phyloP scores from a whole-genome alignment of 2,329 filamentous ascomycete species.

The Fusarium papillatum region DNA sequence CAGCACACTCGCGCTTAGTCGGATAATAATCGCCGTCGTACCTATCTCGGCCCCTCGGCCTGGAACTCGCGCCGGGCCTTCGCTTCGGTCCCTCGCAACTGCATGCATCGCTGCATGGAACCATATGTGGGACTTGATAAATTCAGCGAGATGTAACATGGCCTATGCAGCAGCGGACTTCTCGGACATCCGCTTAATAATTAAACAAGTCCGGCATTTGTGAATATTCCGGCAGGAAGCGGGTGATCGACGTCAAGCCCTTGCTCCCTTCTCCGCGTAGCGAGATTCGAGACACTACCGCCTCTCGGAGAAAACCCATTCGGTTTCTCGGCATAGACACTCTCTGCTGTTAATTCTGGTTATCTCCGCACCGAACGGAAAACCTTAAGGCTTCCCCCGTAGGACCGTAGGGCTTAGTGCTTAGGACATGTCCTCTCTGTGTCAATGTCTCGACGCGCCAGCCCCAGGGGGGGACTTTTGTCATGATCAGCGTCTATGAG shows the following conservation, averaged over 20 bases:
- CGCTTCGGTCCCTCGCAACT: slow-evolving; percentile 20
- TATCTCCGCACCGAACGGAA: neutral
- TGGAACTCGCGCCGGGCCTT: neutral
- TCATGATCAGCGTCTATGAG: neutral
- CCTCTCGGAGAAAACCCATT: neutral
- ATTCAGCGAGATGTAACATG: slow-evolving; percentile 2
- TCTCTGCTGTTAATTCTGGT: neutral
- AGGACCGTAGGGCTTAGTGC: neutral
- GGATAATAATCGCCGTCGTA: neutral
- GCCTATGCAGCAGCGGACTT: neutral
- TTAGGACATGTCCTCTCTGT: neutral
- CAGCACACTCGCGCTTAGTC: neutral
- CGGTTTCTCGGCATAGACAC: neutral
- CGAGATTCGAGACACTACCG: neutral
- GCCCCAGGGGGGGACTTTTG: neutral
- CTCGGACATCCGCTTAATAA: slow-evolving; percentile 1
- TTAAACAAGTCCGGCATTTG: neutral
- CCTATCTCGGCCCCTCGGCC: slow-evolving; percentile 24
- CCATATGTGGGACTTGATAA: neutral
- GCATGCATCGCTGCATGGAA: neutral
- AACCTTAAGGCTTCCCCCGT: neutral
- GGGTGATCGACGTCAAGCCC: neutral
- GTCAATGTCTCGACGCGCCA: neutral
- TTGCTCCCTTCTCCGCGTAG: neutral
- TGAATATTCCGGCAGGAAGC: neutral